Percentiles rank a stretch among this genome's conserved stretches.
These are phyloP conservation scores for Lipomyces yamanashiensis DNA, from an alignment of 805 yeast genomes.

Conservation along the genomic window DNA sequence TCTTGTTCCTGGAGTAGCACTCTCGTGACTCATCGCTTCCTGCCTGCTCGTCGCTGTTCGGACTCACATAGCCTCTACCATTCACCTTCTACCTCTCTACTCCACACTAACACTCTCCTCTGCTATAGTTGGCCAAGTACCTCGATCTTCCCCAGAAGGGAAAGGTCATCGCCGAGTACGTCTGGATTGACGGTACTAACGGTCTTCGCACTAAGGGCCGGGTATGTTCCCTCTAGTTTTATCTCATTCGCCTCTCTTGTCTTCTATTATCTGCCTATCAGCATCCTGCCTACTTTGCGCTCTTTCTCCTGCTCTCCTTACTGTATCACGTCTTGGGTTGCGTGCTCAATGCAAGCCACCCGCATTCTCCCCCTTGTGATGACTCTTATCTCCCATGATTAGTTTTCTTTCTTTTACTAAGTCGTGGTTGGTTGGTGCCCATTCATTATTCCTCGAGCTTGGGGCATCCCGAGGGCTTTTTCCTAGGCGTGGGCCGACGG, in stretches of 20 bases:
- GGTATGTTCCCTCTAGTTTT: slow-evolving; percentile 18
- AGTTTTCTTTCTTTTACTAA: too few species aligned
- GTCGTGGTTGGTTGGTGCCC: too few species aligned
- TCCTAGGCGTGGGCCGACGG: neutral
- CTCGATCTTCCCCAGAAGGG: slow-evolving; percentile 84
- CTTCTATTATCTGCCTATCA: neutral
- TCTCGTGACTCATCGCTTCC: too few species aligned
- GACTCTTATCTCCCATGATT: neutral
- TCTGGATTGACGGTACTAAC: slow-evolving; percentile 96
- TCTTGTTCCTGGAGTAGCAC: too few species aligned
- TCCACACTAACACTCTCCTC: neutral
- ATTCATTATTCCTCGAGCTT: too few species aligned
- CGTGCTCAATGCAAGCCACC: too few species aligned
- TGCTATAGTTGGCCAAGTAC: slow-evolving; percentile 70
- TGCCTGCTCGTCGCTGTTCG: too few species aligned
- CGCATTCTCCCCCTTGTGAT: neutral
- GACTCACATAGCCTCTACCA: too few species aligned
- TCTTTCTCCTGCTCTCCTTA: neutral
- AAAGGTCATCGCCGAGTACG: slow-evolving; percentile 88
- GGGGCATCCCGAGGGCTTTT: too few species aligned
- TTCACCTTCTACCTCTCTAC: neutral
- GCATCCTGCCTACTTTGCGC: neutral
- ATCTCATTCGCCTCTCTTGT: neutral
- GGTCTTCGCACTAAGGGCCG: slow-evolving; percentile 89
- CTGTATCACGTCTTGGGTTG: too few species aligned